These are phyloP conservation scores for Exophiala dermatitidis DNA, from an alignment of 2,329 filamentous ascomycete species.

Conservation along the genomic window DNA sequence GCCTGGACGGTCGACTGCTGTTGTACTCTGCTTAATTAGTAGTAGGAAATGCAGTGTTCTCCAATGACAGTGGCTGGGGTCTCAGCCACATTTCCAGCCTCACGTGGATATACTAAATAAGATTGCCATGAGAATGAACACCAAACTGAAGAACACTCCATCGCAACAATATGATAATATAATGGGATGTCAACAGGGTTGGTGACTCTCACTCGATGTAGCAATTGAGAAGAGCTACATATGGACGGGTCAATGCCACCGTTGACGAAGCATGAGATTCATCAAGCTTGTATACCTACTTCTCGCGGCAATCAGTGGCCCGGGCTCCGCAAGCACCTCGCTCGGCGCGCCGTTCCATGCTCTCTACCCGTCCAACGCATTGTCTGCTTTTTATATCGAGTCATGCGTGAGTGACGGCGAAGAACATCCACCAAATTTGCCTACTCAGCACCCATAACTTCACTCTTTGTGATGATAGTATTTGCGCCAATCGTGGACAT, in stretches of 20 bases:
- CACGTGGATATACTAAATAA: background rate
- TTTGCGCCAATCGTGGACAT: constrained; percentile 52
- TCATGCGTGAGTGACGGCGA: background rate
- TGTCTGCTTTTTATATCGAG: background rate
- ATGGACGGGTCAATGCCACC: too few relatives aligned
- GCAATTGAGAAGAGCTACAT: too few relatives aligned
- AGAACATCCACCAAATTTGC: background rate
- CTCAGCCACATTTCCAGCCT: constrained; percentile 1
- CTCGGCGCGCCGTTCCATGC: too few relatives aligned
- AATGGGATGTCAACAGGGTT: too few relatives aligned
- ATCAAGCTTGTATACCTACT: too few relatives aligned
- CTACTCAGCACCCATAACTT: background rate
- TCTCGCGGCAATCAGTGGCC: too few relatives aligned
- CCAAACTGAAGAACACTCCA: too few relatives aligned
- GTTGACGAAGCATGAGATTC: too few relatives aligned
- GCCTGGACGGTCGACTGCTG: background rate
- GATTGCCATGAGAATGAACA: background rate
- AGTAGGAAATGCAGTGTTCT: constrained; percentile 15
- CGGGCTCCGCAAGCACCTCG: too few relatives aligned
- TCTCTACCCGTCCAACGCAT: background rate
- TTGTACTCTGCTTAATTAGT: constrained; percentile 12
- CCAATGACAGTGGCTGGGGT: constrained; percentile 20
- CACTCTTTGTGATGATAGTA: constrained; percentile 30
- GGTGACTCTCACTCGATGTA: too few relatives aligned
- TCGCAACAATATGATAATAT: too few relatives aligned